phyloP scores from a whole-genome alignment of 441 rosid species.

The Gossypium aridum region DNA sequence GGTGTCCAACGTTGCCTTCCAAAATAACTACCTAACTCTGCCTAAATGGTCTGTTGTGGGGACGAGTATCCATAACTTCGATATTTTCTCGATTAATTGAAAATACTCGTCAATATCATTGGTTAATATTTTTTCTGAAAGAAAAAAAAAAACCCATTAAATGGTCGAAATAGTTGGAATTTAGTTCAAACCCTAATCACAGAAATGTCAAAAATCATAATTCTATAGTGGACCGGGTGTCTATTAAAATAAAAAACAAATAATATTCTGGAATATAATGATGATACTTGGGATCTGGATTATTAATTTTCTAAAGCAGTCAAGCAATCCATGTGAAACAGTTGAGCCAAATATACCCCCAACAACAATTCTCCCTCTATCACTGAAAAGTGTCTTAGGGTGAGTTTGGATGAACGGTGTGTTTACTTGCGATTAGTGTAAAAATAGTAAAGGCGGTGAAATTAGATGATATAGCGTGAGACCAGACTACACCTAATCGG shows the following conservation, averaged over 20 bases:
- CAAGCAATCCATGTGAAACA: not conserved
- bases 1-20: not conserved
- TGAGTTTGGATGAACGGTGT: too few relatives aligned
- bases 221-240: not conserved
- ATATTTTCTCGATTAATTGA: not conserved
- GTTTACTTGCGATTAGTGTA: too few relatives aligned
- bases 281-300: not conserved
- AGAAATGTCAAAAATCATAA: not conserved
- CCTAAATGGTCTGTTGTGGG: conserved; percentile 3
- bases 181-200: conserved; percentile 7
- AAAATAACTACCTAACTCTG: conserved; percentile 7
- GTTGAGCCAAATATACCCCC: not conserved
- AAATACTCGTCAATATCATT: not conserved
- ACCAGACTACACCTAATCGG: too few relatives aligned
- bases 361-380: conserved; percentile 1
- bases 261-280: not conserved
- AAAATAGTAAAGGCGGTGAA: too few relatives aligned
- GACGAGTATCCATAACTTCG: not conserved
- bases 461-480: too few relatives aligned
- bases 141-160: not conserved
- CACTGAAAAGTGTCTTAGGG: not conserved
- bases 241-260: not conserved
- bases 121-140: not conserved
- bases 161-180: not conserved
- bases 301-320: not conserved